Conservation (phyloP, 257 asterid genomes). For the Nyctanthes arbortristis region DNA sequence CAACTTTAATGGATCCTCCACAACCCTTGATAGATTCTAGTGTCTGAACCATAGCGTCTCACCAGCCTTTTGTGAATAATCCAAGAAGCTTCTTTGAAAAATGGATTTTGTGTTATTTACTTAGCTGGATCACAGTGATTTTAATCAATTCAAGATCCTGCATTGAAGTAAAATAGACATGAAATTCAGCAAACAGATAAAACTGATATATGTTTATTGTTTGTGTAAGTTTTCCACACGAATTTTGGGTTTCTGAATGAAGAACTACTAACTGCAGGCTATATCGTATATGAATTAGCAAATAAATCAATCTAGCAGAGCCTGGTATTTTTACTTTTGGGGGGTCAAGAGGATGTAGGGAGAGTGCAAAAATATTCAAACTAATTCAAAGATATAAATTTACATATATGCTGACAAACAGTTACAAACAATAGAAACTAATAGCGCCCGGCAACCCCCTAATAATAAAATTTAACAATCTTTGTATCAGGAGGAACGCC, state of each 20-base stretch:
- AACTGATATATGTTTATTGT: not conserved
- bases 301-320: not conserved
- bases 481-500: not conserved
- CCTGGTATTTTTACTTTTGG: not conserved
- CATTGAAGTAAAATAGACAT: conserved; percentile 14
- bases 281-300: not conserved
- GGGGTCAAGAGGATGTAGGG: not conserved
- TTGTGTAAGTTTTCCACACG: not conserved
- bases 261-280: not conserved
- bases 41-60: conserved; percentile 56
- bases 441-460: not conserved
- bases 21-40: conserved; percentile 72
- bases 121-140: conserved; percentile 8
- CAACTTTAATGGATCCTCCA: conserved; percentile 81
- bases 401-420: not conserved
- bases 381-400: not conserved
- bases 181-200: not conserved
- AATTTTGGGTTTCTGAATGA: not conserved
- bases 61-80: not conserved
- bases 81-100: not conserved
- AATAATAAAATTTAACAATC: not conserved
- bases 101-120: not conserved
- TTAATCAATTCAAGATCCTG: not conserved
- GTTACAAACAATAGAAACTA: not conserved
- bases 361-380: not conserved